Base-by-base conservation (phyloP, 2,329 filamentous ascomycete species). In the Clonostachys rhizophaga region DNA sequence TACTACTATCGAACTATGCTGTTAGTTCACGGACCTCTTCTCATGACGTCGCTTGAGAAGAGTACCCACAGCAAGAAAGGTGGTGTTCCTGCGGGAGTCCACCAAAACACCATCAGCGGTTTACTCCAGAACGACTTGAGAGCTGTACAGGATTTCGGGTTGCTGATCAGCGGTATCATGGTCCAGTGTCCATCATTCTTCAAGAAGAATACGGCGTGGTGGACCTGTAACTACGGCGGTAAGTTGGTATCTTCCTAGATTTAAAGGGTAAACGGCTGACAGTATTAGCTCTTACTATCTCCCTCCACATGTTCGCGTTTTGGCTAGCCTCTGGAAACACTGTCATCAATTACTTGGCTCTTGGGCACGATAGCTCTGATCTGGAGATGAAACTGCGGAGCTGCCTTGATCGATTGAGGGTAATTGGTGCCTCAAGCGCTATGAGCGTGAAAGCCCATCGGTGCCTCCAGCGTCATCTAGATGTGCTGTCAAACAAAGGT, bases 181-280 rank as follows among this genome's bases (percentile, higher is more conserved):
- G 47, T 43, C 2, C 43, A 54, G n/a, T 40, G 52, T 5, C 52
- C 49, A 6, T 33, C 42, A 3, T 63, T 61, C 40, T 45, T 61
- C 20, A 54, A 51, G 34, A 20, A 47, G 13, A 61, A 62, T 42
- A 58, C 57, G 2, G 49, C 55, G 13, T 63, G 60, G 60, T 63
- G 60, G 60, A 52, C 55, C n/a, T 61, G 58, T 45, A 63, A 63
- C 44, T 63, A 61, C 40, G 55, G 53, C 47, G 52, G 60, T 61
- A 52, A 43, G 58, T 24, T 37, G 14, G 18, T 3, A 13, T 36
- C 33, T 20, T 16, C 24, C 42, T 12, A 10, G 4, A 13, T 34
- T 44, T 4, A 6, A 44, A n/a, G 24, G 24, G 24, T 17, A 13
- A 16, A 17, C 18, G 14, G 5, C 36, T n/a, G 33, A 16, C 17